phyloP scores from a whole-genome alignment of 1,139 yeast species.

The Casaregolazyma lundiana region DNA sequence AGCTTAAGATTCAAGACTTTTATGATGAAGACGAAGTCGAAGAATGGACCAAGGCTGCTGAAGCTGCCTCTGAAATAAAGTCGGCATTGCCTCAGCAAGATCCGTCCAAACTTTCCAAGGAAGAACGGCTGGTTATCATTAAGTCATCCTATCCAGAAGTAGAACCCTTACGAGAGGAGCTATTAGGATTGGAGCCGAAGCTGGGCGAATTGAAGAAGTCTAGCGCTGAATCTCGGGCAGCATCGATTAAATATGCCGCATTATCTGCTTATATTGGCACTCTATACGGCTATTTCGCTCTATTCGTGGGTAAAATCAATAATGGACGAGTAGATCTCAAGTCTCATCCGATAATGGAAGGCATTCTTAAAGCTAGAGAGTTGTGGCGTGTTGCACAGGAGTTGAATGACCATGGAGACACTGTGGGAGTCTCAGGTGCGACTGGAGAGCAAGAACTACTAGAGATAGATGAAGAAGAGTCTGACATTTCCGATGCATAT shows the following conservation, averaged over 20 bases:
- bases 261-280: constrained; percentile 73
- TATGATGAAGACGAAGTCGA: constrained; percentile 77
- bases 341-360: constrained; percentile 85
- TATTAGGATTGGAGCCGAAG: constrained; percentile 43
- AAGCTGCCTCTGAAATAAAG: constrained; percentile 11
- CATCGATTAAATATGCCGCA: constrained; percentile 57
- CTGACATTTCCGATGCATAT: constrained; percentile 1
- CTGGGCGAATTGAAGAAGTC: constrained; percentile 36
- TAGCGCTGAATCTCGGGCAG: constrained; percentile 24
- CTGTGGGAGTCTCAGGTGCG: neutral
- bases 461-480: constrained; percentile 30
- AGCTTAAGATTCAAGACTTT: constrained; percentile 75
- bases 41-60: constrained; percentile 36
- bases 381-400: constrained; percentile 59
- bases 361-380: constrained; percentile 73
- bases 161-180: constrained; percentile 67
- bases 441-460: constrained; percentile 6
- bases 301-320: constrained; percentile 54
- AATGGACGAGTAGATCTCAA: constrained; percentile 63
- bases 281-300: constrained; percentile 68
- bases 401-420: neutral
- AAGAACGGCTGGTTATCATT: constrained; percentile 28
- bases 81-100: constrained; percentile 35
- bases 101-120: constrained; percentile 38
- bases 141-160: constrained; percentile 65